Percentiles rank a stretch among this genome's conserved stretches.
Conservation (phyloP, 768 basidiomycete species). For the Dentipellis sp. region DNA sequence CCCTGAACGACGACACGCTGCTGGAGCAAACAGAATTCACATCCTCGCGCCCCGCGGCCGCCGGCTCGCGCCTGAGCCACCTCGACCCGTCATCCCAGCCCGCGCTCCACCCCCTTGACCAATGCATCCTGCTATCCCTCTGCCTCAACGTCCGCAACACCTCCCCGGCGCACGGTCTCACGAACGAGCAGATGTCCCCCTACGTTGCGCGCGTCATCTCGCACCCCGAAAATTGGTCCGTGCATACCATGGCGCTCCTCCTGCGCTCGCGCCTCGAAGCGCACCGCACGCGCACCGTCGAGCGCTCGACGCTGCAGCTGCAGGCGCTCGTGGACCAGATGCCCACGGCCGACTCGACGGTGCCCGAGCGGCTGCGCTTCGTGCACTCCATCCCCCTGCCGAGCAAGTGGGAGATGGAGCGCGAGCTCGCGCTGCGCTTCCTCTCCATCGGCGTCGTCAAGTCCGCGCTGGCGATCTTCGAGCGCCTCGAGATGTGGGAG, state of each 20-base stretch:
- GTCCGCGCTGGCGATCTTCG: conserved; percentile 89
- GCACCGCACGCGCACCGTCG: conserved; percentile 82
- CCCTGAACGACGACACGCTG: conserved; percentile 91
- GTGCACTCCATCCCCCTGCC: conserved; percentile 79
- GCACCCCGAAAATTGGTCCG: conserved; percentile 90
- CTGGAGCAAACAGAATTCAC: conserved; percentile 92
- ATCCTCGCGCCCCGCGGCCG: conserved; percentile 46
- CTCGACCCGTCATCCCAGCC: conserved; percentile 82
- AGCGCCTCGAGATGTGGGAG: conserved; percentile 97
- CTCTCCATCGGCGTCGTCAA: conserved; percentile 79
- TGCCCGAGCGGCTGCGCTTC: conserved; percentile 68
- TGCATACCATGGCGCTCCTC: conserved; percentile 94
- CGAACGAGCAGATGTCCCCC: conserved; percentile 85
- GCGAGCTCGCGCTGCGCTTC: conserved; percentile 80
- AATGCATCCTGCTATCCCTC: conserved; percentile 84
- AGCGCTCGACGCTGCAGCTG: conserved; percentile 85
- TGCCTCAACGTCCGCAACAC: conserved; percentile 88
- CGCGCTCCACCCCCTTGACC: conserved; percentile 85
- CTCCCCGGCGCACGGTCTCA: conserved; percentile 84
- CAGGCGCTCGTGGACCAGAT: conserved; percentile 96
- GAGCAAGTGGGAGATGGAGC: conserved; percentile 88
- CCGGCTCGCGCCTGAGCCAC: conserved; percentile 45
- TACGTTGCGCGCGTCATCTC: conserved; percentile 85
- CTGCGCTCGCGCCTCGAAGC: conserved; percentile 89
- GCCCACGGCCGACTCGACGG: conserved; percentile 73